Percentiles rank a stretch among this genome's conserved stretches.
These are phyloP conservation scores for Acorus calamus DNA, from an alignment of 106 monocot genomes.

Conservation along the genomic window DNA sequence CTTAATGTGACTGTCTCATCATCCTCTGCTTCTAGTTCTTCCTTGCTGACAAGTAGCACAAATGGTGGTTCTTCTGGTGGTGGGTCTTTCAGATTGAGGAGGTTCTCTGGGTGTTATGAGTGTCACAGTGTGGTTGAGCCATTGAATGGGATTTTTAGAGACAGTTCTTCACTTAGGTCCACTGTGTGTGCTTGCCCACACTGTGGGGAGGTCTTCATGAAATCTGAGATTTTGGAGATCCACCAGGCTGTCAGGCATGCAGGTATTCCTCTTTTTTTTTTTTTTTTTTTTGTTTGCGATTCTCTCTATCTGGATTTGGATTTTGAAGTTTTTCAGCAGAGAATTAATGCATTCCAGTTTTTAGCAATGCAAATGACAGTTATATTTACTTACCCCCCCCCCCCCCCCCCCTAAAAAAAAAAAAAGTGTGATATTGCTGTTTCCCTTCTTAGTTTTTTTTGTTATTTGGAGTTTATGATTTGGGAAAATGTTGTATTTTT, in stretches of 20 bases:
- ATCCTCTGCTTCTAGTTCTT: conserved; percentile 14
- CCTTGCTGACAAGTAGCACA: not conserved
- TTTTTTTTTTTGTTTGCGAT: conserved; percentile 4
- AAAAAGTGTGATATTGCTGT: too few species aligned
- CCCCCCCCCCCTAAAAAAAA: too few species aligned
- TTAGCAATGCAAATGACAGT: too few species aligned
- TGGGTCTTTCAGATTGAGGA: conserved; percentile 59
- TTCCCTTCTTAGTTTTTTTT: too few species aligned
- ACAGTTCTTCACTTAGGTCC: conserved; percentile 35
- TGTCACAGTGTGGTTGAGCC: conserved; percentile 57
- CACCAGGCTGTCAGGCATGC: conserved; percentile 70
- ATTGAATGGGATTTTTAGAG: conserved; percentile 25
- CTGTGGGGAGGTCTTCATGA: conserved; percentile 79
- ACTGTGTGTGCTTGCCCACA: conserved; percentile 45
- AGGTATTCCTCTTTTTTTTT: conserved; percentile 20
- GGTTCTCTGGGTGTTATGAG: conserved; percentile 84
- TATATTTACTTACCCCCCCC: too few species aligned
- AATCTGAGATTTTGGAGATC: conserved; percentile 63
- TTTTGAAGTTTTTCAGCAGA: not conserved
- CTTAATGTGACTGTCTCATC: not conserved
- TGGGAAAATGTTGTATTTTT: too few species aligned
- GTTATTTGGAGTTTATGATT: too few species aligned
- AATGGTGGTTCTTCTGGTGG: conserved; percentile 31
- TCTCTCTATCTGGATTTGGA: not conserved
- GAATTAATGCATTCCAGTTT: too few species aligned